A percentile compares a stretch with the other conserved stretches of the same genome.
Conservation (phyloP, 2,329 filamentous ascomycete genomes). For the Diaporthe citrichinensis region DNA sequence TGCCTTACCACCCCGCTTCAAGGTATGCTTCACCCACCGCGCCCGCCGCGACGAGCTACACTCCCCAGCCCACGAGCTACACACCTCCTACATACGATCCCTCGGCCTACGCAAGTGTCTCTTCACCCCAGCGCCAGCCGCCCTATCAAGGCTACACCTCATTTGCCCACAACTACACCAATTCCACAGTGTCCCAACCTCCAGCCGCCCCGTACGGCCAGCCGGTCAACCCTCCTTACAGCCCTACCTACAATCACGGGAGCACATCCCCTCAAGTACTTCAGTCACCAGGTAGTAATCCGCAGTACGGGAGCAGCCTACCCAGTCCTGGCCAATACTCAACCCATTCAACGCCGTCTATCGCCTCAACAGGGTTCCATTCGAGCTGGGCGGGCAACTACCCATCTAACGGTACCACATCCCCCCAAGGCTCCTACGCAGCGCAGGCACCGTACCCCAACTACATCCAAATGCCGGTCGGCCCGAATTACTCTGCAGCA, state of each 20-base stretch:
- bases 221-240: conserved; percentile 54
- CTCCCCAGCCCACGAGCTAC: conserved; percentile 60
- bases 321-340: conserved; percentile 53
- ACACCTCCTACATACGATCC: conserved; percentile 71
- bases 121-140: conserved; percentile 64
- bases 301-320: conserved; percentile 57
- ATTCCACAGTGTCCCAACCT: conserved; percentile 53
- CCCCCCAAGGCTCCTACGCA: conserved; percentile 42
- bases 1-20: conserved; percentile 63
- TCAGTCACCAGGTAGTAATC: conserved; percentile 37
- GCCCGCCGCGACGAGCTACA: conserved; percentile 50
- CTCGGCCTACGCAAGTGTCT: conserved; percentile 68
- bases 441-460: conserved; percentile 66
- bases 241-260: conserved; percentile 42
- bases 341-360: conserved; percentile 46
- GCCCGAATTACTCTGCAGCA: conserved; percentile 62
- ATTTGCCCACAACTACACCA: conserved; percentile 60
- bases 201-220: conserved; percentile 53
- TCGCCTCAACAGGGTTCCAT: conserved; percentile 41
- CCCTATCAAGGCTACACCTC: conserved; percentile 64
- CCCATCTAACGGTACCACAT: conserved; percentile 42
- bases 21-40: conserved; percentile 53
- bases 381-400: conserved; percentile 45
- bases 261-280: conserved; percentile 36
- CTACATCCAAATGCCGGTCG: conserved; percentile 66